These are phyloP conservation scores for Aspergillus diversus DNA, from an alignment of 495 filamentous ascomycete genomes.

Conservation along the genomic window DNA sequence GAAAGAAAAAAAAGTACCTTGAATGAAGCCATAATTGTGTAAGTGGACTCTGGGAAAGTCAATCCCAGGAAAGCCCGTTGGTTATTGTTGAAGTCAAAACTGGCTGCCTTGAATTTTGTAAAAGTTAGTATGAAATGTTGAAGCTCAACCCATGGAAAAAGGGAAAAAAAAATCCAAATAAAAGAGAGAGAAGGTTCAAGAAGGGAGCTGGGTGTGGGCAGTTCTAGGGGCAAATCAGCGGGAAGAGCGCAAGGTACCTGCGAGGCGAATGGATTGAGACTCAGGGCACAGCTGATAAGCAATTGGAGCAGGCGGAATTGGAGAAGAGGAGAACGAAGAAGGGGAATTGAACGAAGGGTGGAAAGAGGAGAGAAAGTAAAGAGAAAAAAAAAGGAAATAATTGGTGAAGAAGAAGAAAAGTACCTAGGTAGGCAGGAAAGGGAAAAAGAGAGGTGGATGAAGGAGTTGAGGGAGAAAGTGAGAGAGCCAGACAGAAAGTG, in stretches of 20 bases:
- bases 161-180: constrained; percentile 7
- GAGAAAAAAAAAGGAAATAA: constrained; percentile 15
- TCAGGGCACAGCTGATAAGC: constrained; percentile 24
- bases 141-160: constrained; percentile 1
- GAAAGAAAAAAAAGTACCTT: constrained; percentile 37
- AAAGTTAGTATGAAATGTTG: constrained; percentile 1
- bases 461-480: constrained; percentile 15
- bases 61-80: constrained; percentile 40
- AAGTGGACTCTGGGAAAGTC: constrained; percentile 37
- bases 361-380: constrained; percentile 10
- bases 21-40: constrained; percentile 49
- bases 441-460: not conserved
- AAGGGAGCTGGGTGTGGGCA: constrained; percentile 14
- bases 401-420: constrained; percentile 7
- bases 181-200: constrained; percentile 6
- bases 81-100: constrained; percentile 23
- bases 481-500: constrained; percentile 16
- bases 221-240: constrained; percentile 12
- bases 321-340: constrained; percentile 14
- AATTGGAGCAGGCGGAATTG: constrained; percentile 33
- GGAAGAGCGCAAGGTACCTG: constrained; percentile 24
- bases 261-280: constrained; percentile 21
- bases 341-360: constrained; percentile 20
- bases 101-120: not conserved
- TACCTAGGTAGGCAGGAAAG: too few relatives aligned